Percentiles rank a stretch among this genome's conserved stretches.
Evolutionary conservation across 352 stramenopile species (phyloP).

Genomic region (Phytophthora pistaciae): DNA sequence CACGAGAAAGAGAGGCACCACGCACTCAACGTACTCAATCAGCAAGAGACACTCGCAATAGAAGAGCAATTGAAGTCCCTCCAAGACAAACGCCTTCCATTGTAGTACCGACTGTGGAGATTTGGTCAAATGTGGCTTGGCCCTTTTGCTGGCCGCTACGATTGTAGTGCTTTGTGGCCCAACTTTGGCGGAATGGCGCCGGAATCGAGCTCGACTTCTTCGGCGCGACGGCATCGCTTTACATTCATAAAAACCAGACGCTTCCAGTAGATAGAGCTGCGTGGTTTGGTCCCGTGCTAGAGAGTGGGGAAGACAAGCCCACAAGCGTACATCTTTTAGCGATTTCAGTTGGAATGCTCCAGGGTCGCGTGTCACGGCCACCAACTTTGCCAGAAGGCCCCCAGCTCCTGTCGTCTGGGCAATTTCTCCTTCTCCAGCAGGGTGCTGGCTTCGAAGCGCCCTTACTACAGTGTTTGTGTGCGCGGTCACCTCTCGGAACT

Average conservation of each 20-base stretch:
- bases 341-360: background rate
- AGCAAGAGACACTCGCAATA: conserved; percentile 37
- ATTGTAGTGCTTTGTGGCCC: background rate
- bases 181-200: background rate
- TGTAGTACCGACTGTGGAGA: too few species aligned
- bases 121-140: too few species aligned
- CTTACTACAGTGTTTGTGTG: background rate
- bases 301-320: conserved; percentile 1
- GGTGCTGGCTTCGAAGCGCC: too few species aligned
- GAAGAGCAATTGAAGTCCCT: conserved; percentile 36
- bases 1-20: conserved; percentile 35
- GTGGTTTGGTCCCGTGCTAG: background rate
- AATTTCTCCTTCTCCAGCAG: background rate
- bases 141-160: background rate
- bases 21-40: conserved; percentile 48
- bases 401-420: background rate
- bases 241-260: background rate
- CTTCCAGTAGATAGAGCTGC: background rate
- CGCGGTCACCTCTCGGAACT: background rate
- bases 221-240: background rate
- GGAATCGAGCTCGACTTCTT: too few species aligned
- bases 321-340: background rate
- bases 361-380: background rate
- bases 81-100: conserved; percentile 5
- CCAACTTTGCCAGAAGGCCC: too few species aligned